Percentiles rank a stretch among this genome's conserved stretches.
phyloP scores from a whole-genome alignment of 2,329 filamentous ascomycete species.

The Aspergillus pseudoglaucus region DNA sequence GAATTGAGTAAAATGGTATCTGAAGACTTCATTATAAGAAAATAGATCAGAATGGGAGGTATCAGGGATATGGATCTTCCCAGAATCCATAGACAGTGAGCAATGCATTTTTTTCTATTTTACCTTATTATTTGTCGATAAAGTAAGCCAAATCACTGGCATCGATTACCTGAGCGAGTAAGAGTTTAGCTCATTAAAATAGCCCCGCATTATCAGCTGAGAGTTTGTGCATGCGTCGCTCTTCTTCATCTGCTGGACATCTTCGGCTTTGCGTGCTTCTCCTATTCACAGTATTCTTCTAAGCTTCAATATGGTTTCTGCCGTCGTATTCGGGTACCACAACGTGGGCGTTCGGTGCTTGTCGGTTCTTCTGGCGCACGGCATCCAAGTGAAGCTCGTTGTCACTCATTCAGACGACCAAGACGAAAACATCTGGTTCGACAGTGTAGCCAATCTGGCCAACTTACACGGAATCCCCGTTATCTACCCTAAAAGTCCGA shows the following conservation, averaged over 20 bases:
- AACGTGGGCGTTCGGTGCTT: neutral
- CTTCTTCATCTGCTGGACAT: neutral
- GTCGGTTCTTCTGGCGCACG: neutral
- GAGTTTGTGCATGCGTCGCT: no score
- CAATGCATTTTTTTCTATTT: no score
- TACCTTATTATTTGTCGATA: no score
- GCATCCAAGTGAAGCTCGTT: neutral
- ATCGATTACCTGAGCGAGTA: neutral
- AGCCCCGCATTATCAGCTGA: neutral
- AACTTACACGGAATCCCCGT: neutral
- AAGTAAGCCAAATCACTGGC: no score
- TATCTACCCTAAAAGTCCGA: neutral
- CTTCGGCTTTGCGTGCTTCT: no score
- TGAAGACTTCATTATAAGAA: neutral
- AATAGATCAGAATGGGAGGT: no score
- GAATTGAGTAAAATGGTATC: neutral
- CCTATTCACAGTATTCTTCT: no score
- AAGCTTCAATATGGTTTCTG: no score
- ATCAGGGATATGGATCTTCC: no score
- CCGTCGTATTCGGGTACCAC: neutral
- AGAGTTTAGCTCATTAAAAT: neutral
- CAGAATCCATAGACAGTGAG: no score
- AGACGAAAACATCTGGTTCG: neutral
- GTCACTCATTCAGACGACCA: neutral
- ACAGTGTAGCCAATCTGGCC: neutral